Percentiles rank a stretch among this genome's conserved stretches.
phyloP scores from a whole-genome alignment of 2,329 filamentous ascomycete genomes.

The Zasmidium angulare region DNA sequence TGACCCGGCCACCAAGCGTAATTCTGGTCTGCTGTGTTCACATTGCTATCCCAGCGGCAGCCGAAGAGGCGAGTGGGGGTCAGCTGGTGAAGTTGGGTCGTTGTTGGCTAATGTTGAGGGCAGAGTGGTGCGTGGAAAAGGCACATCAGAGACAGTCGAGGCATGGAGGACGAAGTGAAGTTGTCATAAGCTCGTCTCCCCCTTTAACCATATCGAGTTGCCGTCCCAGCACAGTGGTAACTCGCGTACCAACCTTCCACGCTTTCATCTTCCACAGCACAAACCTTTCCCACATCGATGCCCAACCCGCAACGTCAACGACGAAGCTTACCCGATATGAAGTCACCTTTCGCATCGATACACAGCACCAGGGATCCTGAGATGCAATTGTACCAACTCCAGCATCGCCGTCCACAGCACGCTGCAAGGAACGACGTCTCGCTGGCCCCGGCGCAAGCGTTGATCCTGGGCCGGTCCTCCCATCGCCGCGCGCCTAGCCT shows the following conservation, averaged over 20 bases:
- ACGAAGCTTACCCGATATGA: not conserved
- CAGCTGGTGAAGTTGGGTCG: no score
- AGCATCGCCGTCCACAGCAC: not conserved
- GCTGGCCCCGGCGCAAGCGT: not conserved
- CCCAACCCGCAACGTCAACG: not conserved
- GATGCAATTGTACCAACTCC: no score
- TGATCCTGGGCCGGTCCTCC: not conserved
- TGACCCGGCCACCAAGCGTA: no score
- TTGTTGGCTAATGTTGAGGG: no score
- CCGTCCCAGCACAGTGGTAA: slow-evolving; percentile 7
- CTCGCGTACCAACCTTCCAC: slow-evolving; percentile 1
- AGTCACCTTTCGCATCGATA: no score
- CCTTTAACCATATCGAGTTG: slow-evolving; percentile 5
- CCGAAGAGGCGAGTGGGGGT: no score
- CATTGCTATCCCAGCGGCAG: no score
- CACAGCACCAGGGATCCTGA: not conserved
- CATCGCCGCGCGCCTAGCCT: slow-evolving; percentile 2
- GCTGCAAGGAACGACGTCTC: not conserved
- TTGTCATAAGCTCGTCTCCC: slow-evolving; percentile 8
- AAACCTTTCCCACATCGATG: no score
- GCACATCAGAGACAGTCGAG: not conserved
- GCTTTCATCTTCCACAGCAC: no score
- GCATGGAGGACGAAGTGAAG: slow-evolving; percentile 1
- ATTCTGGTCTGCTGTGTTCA: no score
- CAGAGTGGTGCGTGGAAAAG: no score